These are phyloP conservation scores for Plasmopara muralis DNA, from an alignment of 352 stramenopile species.

Conservation along the genomic window DNA sequence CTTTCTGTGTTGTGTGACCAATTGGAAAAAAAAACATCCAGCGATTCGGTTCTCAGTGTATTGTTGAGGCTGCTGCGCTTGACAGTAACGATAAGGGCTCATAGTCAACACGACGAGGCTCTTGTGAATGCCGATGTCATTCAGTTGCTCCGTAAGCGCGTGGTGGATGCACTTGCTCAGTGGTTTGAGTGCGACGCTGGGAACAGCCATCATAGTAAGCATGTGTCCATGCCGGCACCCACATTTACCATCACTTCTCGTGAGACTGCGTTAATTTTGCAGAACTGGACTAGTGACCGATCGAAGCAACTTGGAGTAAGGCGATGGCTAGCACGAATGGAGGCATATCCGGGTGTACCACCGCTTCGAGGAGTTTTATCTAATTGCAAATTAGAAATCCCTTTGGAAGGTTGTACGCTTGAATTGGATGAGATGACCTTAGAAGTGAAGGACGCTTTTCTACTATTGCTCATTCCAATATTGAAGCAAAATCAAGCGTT, in stretches of 20 bases:
- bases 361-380: slow-evolving; percentile 14
- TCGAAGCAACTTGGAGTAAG: slow-evolving; percentile 30
- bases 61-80: slow-evolving; percentile 23
- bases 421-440: slow-evolving; percentile 49
- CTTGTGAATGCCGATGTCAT: slow-evolving; percentile 19
- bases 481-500: slow-evolving; percentile 44
- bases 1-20: slow-evolving; percentile 23
- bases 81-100: slow-evolving; percentile 11
- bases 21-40: slow-evolving; percentile 10
- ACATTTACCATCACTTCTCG: slow-evolving; percentile 50
- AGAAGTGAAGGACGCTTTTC: slow-evolving; percentile 72
- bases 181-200: slow-evolving; percentile 36
- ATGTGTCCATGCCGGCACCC: slow-evolving; percentile 24
- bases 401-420: slow-evolving; percentile 31
- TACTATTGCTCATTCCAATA: slow-evolving; percentile 58
- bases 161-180: slow-evolving; percentile 33
- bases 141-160: slow-evolving; percentile 20
- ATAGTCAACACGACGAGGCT: slow-evolving; percentile 7
- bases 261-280: slow-evolving; percentile 47
- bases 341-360: slow-evolving; percentile 19
- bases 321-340: slow-evolving; percentile 47
- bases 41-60: slow-evolving; percentile 10
- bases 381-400: slow-evolving; percentile 17
- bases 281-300: slow-evolving; percentile 49
- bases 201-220: slow-evolving; percentile 10